A percentile compares a stretch with the other conserved stretches of the same genome.
phyloP scores from a whole-genome alignment of 1,284 basidiomycete genomes.

The Boletus albobrunnescens region DNA sequence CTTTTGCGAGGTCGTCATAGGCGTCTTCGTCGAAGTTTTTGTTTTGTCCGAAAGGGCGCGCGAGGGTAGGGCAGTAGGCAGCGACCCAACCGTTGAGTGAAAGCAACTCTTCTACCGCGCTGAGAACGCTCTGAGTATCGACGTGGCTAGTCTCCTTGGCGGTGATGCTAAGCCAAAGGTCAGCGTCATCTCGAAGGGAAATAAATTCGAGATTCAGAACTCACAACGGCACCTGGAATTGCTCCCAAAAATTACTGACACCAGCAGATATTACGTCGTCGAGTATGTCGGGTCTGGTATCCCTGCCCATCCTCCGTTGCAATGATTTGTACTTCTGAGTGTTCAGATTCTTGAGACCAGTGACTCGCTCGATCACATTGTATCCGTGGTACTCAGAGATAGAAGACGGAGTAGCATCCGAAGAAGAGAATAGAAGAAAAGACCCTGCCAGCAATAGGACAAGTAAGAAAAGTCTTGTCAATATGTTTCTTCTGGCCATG shows the following conservation, averaged over 20 bases:
- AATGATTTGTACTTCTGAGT: conserved; percentile 83
- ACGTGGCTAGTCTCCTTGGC: conserved; percentile 79
- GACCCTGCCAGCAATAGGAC: conserved; percentile 17
- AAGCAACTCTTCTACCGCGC: conserved; percentile 84
- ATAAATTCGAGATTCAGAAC: conserved; percentile 26
- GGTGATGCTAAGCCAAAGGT: conserved; percentile 53
- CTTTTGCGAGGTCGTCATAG: conserved; percentile 80
- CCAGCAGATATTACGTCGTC: conserved; percentile 73
- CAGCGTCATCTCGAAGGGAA: background rate
- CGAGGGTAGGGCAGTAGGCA: conserved; percentile 87
- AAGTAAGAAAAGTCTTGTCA: conserved; percentile 17
- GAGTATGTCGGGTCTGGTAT: conserved; percentile 79
- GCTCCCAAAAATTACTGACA: conserved; percentile 82
- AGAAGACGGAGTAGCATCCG: conserved; percentile 14
- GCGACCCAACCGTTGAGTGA: conserved; percentile 98
- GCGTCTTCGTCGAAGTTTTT: conserved; percentile 76
- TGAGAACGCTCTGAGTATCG: conserved; percentile 83
- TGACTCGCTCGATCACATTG: conserved; percentile 82
- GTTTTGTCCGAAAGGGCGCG: conserved; percentile 87
- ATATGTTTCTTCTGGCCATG: conserved; percentile 21
- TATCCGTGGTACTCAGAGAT: conserved; percentile 26
- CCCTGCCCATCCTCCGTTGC: conserved; percentile 80
- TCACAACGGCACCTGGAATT: conserved; percentile 86
- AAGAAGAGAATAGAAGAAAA: conserved; percentile 15
- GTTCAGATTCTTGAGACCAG: conserved; percentile 78